Conservation (phyloP, 164 flowering plant species). For the Sextonia rubra region DNA sequence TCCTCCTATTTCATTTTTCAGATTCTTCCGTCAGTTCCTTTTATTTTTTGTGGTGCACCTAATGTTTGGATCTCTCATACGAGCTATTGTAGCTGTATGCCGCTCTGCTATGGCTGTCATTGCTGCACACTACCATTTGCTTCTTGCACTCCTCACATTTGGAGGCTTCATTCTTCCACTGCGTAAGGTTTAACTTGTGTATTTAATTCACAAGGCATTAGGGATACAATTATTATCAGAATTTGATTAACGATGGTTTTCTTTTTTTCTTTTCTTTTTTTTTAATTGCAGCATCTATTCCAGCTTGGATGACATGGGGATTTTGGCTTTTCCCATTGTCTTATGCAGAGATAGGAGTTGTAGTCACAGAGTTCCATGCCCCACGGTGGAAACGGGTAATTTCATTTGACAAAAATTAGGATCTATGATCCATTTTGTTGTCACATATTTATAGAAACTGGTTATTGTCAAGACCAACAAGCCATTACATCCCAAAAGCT, state of each 20-base stretch:
- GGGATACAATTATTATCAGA: not conserved
- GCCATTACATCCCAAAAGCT: too few relatives aligned
- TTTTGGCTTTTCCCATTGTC: conserved; percentile 44
- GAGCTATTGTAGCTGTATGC: not conserved
- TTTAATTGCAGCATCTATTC: conserved; percentile 5
- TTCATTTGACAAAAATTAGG: too few relatives aligned
- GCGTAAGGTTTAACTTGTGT: conserved; percentile 18
- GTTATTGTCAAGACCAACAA: too few relatives aligned
- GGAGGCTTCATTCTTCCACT: conserved; percentile 33
- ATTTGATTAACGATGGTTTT: conserved; percentile 11
- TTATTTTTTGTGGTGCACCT: conserved; percentile 12
- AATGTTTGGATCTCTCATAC: not conserved
- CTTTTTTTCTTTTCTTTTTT: not conserved
- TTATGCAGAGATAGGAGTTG: conserved; percentile 33
- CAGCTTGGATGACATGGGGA: conserved; percentile 39
- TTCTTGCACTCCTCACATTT: conserved; percentile 21
- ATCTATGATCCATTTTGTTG: too few relatives aligned
- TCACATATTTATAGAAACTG: too few relatives aligned
- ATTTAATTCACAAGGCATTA: not conserved
- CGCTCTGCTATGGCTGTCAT: conserved; percentile 3
- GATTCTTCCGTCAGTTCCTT: conserved; percentile 55
- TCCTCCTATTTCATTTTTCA: conserved; percentile 5
- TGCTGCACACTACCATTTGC: not conserved
- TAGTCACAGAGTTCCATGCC: conserved; percentile 37
- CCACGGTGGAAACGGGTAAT: conserved; percentile 42